Evolutionary conservation across 371 early-diverging fungal species (phyloP).

Genomic region (Mortierella sp.): DNA sequence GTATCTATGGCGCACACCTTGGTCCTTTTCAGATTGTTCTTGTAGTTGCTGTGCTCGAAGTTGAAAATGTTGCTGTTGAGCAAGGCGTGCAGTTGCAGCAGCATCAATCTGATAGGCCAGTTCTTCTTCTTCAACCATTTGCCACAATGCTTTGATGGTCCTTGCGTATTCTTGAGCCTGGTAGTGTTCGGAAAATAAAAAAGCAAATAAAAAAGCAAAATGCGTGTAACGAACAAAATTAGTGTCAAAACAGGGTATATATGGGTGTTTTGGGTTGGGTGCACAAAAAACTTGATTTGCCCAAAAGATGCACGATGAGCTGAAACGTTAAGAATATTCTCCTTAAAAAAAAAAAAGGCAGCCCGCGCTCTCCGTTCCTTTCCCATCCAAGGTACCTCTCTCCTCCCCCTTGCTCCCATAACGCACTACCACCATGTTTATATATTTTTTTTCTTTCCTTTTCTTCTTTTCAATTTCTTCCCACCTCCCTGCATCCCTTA

Average conservation of each 20-base stretch:
- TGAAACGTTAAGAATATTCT: neutral
- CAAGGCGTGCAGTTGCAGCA: conserved; percentile 17
- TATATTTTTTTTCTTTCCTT: neutral
- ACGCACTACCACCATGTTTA: neutral
- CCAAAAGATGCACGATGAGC: neutral
- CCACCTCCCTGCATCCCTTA: neutral
- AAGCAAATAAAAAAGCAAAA: neutral
- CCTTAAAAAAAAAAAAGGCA: neutral
- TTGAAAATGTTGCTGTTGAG: conserved; percentile 4
- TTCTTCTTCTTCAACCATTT: conserved; percentile 37
- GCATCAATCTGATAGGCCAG: conserved; percentile 20
- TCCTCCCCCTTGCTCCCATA: neutral
- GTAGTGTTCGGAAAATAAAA: neutral
- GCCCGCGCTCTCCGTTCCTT: neutral
- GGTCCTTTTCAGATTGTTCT: neutral
- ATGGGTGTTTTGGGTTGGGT: neutral
- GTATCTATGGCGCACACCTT: neutral
- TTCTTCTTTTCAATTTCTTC: neutral
- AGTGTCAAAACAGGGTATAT: neutral
- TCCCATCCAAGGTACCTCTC: neutral
- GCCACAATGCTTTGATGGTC: conserved; percentile 34
- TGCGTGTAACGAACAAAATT: neutral
- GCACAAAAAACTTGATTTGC: neutral
- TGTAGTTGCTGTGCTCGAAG: neutral
- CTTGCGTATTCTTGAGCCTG: conserved; percentile 45